Evolutionary conservation across 257 asterid species (phyloP), one percentile per base, ranked within the genome.

Genomic region (Euphrasia confusa): DNA sequence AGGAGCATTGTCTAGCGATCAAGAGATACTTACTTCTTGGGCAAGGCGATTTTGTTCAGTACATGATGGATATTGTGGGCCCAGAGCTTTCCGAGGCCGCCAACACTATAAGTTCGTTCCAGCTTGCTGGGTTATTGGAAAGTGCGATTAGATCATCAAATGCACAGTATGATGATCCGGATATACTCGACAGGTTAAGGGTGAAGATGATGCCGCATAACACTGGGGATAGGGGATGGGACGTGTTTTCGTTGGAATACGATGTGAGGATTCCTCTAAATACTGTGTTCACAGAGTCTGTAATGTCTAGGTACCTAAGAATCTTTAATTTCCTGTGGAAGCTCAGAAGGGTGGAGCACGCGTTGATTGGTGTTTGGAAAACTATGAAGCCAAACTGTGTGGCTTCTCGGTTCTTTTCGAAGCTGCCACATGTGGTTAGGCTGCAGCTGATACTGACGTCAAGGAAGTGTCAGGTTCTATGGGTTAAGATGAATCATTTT

Each of bases 401-500:
- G 65, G 82, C 96, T 67, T 84, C 99, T 62, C 87, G 80, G 60
- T 82, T 78, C 75, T 84, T 81, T 67, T 65, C 83, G 50, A 87
- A 82, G 81, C 66, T 89, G 69, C 97, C 97, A n/a, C 78, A 72
- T 3, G 83, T 86, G 73, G 87, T 93, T 68, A 89, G 84, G 75
- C 71, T 70, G 71, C 94, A 83, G 89, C 71, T 93, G 82, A 72
- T 82, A 74, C 76, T 85, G 75, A 83, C 96, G 37, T 84, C 97
- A 64, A 83, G 97, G 79, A 89, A 83, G 76, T 93, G 97, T 74
- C 99, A 93, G 72, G 99, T 89, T 71, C 94, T 89, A 53, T 93
- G 99, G 99, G 96, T 70, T 60, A 97, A 93, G 81, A 93, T 93
- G 99, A 93, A 93, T 76, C 97, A 93, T 72, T 89, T 93, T 68